phyloP scores from a whole-genome alignment of 2,329 filamentous ascomycete genomes.

The Cladosporium cucumerinum region DNA sequence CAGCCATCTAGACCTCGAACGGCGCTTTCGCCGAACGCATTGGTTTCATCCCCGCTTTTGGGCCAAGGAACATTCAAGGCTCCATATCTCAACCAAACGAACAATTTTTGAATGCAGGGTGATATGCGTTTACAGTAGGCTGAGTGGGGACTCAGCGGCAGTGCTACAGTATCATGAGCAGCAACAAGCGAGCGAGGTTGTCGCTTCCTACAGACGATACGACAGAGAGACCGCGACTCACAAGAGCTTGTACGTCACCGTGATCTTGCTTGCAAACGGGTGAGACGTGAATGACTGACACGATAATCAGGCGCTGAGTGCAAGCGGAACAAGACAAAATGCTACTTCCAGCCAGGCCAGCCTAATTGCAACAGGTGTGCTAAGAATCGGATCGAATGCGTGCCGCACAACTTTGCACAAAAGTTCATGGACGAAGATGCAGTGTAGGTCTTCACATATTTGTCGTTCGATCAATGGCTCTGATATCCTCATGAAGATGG shows the following conservation, averaged over 20 bases:
- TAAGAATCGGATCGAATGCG: not conserved
- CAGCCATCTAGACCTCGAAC: not conserved
- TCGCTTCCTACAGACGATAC: not conserved
- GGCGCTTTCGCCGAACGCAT: not conserved
- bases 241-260: slow-evolving; percentile 1
- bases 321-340: slow-evolving; percentile 4
- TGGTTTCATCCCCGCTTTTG: not conserved
- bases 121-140: not conserved
- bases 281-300: not conserved
- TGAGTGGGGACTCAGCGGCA: not conserved
- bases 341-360: not conserved
- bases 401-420: slow-evolving; percentile 3
- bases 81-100: not conserved
- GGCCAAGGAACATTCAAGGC: not conserved
- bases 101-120: not conserved
- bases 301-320: not conserved
- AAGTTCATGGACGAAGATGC: slow-evolving; percentile 9
- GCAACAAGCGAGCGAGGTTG: not conserved
- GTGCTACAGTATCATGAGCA: not conserved
- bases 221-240: not conserved
- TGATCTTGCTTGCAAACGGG: not conserved
- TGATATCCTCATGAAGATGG: not conserved
- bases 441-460: not conserved
- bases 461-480: not conserved
- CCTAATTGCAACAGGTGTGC: not conserved